phyloP scores from a whole-genome alignment of 164 flowering plant species.

The Echeveria elegans region DNA sequence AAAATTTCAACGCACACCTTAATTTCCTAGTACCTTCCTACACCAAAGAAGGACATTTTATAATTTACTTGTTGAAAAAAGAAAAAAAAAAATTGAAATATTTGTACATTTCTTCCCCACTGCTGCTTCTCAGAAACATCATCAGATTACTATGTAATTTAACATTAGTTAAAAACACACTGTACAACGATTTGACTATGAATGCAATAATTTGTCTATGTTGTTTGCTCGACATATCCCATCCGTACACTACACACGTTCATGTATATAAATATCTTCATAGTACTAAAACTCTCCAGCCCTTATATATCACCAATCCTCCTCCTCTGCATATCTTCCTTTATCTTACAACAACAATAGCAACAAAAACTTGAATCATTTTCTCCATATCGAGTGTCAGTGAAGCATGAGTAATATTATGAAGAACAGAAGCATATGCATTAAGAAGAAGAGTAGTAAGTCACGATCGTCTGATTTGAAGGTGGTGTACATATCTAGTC shows the following conservation, averaged over 20 bases:
- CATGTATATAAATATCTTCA: too few species aligned
- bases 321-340: neutral
- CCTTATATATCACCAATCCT: neutral
- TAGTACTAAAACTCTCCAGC: too few species aligned
- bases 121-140: conserved; percentile 2
- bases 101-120: neutral
- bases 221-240: conserved; percentile 1
- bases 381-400: too few species aligned
- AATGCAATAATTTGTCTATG: neutral
- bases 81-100: neutral
- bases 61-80: neutral
- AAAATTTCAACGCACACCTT: too few species aligned
- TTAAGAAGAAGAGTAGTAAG: conserved; percentile 10
- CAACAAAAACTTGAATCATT: too few species aligned
- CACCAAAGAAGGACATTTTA: neutral
- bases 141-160: too few species aligned
- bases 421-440: conserved; percentile 7
- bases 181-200: neutral
- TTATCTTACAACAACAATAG: neutral
- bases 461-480: conserved; percentile 27
- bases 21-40: neutral
- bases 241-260: conserved; percentile 1
- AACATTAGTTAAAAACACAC: neutral
- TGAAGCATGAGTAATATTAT: too few species aligned
- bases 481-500: conserved; percentile 75